Base-by-base conservation (phyloP, 306 rosid genomes). In the Rosa lucieae region DNA sequence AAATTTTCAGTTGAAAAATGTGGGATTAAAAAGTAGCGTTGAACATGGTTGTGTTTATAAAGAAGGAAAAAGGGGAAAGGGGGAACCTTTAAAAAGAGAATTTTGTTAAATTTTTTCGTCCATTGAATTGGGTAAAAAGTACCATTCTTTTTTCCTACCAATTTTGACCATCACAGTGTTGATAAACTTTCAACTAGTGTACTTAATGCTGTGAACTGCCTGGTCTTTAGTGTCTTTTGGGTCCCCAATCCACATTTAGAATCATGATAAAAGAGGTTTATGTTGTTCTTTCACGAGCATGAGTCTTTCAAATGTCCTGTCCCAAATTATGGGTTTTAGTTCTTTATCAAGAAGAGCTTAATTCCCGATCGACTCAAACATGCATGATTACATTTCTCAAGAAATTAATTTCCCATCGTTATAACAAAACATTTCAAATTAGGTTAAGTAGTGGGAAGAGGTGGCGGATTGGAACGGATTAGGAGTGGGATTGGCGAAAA, bases 81-180 rank as follows among this genome's bases (percentile, higher is more conserved):
- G 48, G 67, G 75, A 85, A 78, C 67, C 70, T 76, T 88, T 88
- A 75, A 77, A 81, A 87, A 90, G 92, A 79, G 67, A 56, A 87
- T 78, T 86, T 82, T 70, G 52, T 37, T 20, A 43, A n/a, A 84
- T 85, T 86, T 90, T 82, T 86, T 84, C 65, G 87, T 86, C 88
- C 89, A 80, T 88, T 80, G 92, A 88, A 85, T 87, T 84, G 89
- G 90, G 87, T 91, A 78, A 74, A 84, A 93, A 90, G 89, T 70
- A 55, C 81, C 87, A 84, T 82, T 87, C 82, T 84, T 88, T 93
- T 53, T 88, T 84, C 86, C 72, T 84, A 86, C 87, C 91, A 89
- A 39, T 67, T 37, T 91, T 91, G 95, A 91, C 98, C 70, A 74
- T 88, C 86, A 91, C 93, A 89, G 93, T 91, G 70, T 69, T 52